Conservation (phyloP, 495 filamentous ascomycete genomes). For the Sphaerosporella brunnea region DNA sequence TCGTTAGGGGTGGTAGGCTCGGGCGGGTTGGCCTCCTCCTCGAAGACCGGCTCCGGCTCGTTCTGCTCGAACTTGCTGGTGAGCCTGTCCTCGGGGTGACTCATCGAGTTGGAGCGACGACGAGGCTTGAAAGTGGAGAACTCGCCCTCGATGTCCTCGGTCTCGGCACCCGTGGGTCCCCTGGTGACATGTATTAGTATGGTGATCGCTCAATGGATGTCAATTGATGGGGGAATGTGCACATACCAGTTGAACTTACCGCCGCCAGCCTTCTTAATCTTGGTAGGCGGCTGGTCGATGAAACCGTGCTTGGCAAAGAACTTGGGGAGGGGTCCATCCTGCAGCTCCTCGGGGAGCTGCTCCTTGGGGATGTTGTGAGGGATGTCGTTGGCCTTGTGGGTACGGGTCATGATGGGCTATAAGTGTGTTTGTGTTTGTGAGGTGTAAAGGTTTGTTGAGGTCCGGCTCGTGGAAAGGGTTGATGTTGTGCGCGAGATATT, state of each 20-base stretch:
- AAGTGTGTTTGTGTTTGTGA: neutral
- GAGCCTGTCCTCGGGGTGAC: conserved; percentile 42
- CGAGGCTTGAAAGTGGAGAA: conserved; percentile 73
- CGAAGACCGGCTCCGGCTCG: conserved; percentile 73
- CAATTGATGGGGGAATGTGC: neutral
- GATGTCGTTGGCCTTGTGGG: conserved; percentile 80
- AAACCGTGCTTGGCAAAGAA: conserved; percentile 84
- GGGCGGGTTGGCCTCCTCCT: conserved; percentile 38
- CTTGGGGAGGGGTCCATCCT: conserved; percentile 46
- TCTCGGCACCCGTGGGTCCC: conserved; percentile 69
- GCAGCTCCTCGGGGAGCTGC: conserved; percentile 45
- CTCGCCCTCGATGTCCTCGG: conserved; percentile 48
- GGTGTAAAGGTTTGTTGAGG: neutral
- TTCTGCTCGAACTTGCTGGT: conserved; percentile 79
- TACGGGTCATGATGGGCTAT: conserved; percentile 74
- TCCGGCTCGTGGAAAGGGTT: neutral
- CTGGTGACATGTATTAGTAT: conserved; percentile 30
- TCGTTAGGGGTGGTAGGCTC: neutral
- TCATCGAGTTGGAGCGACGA: conserved; percentile 80
- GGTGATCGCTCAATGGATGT: too few species aligned
- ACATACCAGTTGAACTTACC: conserved; percentile 88
- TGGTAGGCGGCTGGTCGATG: conserved; percentile 65
- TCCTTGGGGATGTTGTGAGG: conserved; percentile 56
- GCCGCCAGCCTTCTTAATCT: conserved; percentile 89
- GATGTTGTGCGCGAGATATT: neutral